These are phyloP conservation scores for Dipteronia dyeriana DNA, from an alignment of 345 rosid genomes.

Conservation along the genomic window DNA sequence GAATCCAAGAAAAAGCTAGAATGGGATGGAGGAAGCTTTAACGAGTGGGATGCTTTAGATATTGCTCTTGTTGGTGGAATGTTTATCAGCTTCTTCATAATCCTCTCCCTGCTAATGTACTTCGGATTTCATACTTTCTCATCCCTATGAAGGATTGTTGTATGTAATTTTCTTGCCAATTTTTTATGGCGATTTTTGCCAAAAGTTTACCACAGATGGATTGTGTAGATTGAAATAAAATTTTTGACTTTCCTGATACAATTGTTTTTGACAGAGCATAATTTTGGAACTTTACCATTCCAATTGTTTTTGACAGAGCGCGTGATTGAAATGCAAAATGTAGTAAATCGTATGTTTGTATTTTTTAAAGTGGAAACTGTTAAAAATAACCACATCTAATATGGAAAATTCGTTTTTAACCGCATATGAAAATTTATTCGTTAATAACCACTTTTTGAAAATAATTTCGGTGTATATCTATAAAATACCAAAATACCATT, in stretches of 20 bases:
- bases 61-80: conserved; percentile 69
- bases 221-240: not conserved
- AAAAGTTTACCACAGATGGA: not conserved
- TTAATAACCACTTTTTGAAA: too few species aligned
- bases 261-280: not conserved
- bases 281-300: not conserved
- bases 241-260: not conserved
- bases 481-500: too few species aligned
- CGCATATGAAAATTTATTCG: too few species aligned
- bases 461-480: too few species aligned
- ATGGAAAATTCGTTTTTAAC: too few species aligned
- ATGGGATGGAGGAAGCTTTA: conserved; percentile 19
- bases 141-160: conserved; percentile 19
- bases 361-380: not conserved
- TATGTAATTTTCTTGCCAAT: not conserved
- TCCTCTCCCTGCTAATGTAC: conserved; percentile 47
- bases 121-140: conserved; percentile 39
- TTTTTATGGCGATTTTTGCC: not conserved
- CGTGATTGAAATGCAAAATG: not conserved
- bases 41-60: conserved; percentile 52
- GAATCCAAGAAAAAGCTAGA: conserved; percentile 36
- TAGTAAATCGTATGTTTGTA: not conserved
- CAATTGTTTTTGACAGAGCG: not conserved
- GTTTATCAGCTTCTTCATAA: conserved; percentile 53
- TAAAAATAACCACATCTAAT: too few species aligned